Evolutionary conservation across 1,139 yeast genomes (phyloP).

Genomic region (Arxiozyma heterogenica): DNA sequence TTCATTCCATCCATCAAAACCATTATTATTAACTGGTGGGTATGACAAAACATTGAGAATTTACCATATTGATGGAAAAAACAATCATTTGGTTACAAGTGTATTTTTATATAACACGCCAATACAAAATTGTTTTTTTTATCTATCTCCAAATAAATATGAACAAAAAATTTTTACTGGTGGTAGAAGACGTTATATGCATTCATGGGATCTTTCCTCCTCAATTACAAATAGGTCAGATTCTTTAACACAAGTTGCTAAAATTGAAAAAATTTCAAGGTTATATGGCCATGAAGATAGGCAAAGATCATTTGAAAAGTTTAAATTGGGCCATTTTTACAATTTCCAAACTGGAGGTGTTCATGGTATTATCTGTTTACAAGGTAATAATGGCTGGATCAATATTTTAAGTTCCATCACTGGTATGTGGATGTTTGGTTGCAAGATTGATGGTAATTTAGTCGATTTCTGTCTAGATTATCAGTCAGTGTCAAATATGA

Average conservation of each 20-base stretch:
- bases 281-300: slow-evolving; percentile 84
- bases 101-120: slow-evolving; percentile 74
- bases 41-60: slow-evolving; percentile 81
- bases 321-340: slow-evolving; percentile 46
- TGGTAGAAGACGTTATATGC: slow-evolving; percentile 88
- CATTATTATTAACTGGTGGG: slow-evolving; percentile 80
- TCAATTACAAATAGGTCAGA: slow-evolving; percentile 10
- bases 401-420: slow-evolving; percentile 66
- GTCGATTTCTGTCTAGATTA: slow-evolving; percentile 68
- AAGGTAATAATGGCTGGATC: slow-evolving; percentile 87
- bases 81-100: slow-evolving; percentile 72
- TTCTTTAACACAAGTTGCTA: slow-evolving; percentile 37
- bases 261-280: slow-evolving; percentile 73
- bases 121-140: slow-evolving; percentile 51
- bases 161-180: slow-evolving; percentile 62
- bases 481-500: slow-evolving; percentile 16
- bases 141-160: slow-evolving; percentile 28
- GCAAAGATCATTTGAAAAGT: slow-evolving; percentile 82
- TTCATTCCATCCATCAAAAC: slow-evolving; percentile 78
- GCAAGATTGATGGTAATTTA: slow-evolving; percentile 76
- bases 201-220: slow-evolving; percentile 71
- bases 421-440: slow-evolving; percentile 80
- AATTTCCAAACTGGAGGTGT: slow-evolving; percentile 31
- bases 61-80: slow-evolving; percentile 86
- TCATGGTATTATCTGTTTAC: slow-evolving; percentile 65